These are phyloP conservation scores for Scutellaria barbata DNA, from an alignment of 257 asterid genomes.

Conservation along the genomic window DNA sequence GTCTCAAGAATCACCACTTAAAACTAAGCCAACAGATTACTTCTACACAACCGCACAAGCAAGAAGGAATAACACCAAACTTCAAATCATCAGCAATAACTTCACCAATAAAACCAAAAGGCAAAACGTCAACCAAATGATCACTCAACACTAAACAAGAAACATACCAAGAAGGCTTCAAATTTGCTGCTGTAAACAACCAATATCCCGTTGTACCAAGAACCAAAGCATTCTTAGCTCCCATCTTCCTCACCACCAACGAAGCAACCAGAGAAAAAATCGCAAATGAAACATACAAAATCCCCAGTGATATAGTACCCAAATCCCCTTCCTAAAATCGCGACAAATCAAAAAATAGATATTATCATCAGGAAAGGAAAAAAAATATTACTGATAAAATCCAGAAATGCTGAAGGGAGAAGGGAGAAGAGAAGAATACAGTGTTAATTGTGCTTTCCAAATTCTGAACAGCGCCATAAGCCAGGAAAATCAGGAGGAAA, in stretches of 20 bases:
- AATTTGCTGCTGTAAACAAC: conserved; percentile 92
- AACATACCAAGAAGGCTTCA: conserved; percentile 87
- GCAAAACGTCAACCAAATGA: conserved; percentile 35
- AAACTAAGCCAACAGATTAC: neutral
- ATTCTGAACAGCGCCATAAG: conserved; percentile 98
- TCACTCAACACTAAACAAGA: conserved; percentile 26
- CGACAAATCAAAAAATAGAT: neutral
- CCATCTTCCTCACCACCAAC: conserved; percentile 78
- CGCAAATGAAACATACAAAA: conserved; percentile 83
- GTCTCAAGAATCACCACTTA: conserved; percentile 20
- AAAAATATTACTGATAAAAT: neutral
- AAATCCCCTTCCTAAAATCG: conserved; percentile 78
- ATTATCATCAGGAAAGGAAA: neutral
- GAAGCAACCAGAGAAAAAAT: conserved; percentile 79
- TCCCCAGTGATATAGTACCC: conserved; percentile 88
- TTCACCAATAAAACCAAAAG: too few relatives aligned
- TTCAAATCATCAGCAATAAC: conserved; percentile 2
- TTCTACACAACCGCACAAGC: neutral
- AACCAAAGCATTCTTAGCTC: conserved; percentile 78
- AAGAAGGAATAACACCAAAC: neutral
- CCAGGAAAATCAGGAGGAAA: conserved; percentile 82
- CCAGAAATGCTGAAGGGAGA: neutral
- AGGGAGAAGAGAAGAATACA: conserved; percentile 45
- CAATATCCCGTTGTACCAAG: conserved; percentile 93
- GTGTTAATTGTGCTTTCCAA: conserved; percentile 90